Evolutionary conservation across 495 filamentous ascomycete genomes (phyloP), one percentile per base, ranked within the genome.

Genomic region (Penicillium atrosanguineum): DNA sequence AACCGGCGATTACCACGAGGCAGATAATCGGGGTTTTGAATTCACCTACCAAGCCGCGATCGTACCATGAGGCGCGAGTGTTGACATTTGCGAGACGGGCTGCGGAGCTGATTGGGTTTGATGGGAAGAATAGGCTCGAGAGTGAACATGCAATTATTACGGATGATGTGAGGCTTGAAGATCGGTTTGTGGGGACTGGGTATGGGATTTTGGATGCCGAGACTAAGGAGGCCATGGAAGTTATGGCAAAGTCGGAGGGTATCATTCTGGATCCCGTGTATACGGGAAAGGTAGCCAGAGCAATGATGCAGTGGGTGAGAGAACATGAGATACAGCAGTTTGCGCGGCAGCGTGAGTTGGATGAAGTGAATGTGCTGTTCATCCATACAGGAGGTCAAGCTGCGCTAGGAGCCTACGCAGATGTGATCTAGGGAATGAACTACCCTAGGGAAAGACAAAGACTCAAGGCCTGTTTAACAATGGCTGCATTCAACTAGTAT

Each of bases 351-450:
- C 11, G 41, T 36, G 34, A 20, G 0, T 42, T 52, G 51, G 46
- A 58, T 16, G 36, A 58, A 20, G 59, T 69, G 1, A 73, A 75
- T 65, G 66, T 60, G 19, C 50, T 75, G 23, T 73, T 75, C 37
- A 69, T 75, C 38, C 72, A 75, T 55, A 75, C 72, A 0, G 72
- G 72, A 7, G 72, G 72, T n/a, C 72, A 73, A 53, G 58, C 69
- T 44, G 66, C 69, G 0, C 18, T 73, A 14, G 55, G 65, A 12
- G 72, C 72, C 25, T 73, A 75, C 49, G 63, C 59, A 4, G 64
- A 70, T 51, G 26, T 62, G 39, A 40, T 46, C 18, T 63, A 25
- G 55, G 19, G 9, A 34, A 15, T 9, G 7, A 11, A 36, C 4
- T 26, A 37, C 6, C 15, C n/a, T 11, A n/a, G 2, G 25, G 1